Percentiles rank a stretch among this genome's conserved stretches.
phyloP scores from a whole-genome alignment of 495 filamentous ascomycete genomes.

The Trichoderma virens region DNA sequence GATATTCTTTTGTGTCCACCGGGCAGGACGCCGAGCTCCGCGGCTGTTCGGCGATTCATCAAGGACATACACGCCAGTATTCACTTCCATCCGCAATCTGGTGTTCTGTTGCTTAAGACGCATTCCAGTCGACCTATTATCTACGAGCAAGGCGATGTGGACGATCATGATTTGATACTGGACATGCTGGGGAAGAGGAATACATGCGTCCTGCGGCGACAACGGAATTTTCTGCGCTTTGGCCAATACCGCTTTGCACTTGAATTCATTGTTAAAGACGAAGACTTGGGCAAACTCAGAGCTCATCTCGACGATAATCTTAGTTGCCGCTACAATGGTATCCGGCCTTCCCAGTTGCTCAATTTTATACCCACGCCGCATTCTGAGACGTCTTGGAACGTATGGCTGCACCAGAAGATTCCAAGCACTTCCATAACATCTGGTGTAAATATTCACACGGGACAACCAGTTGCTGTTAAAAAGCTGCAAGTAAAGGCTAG shows the following conservation, averaged over 20 bases:
- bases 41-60: background rate
- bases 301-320: background rate
- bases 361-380: background rate
- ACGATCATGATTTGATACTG: background rate
- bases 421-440: background rate
- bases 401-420: background rate
- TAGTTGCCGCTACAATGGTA: background rate
- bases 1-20: background rate
- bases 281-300: background rate
- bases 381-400: background rate
- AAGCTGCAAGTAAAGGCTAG: background rate
- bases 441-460: background rate
- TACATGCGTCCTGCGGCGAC: background rate
- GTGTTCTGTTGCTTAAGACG: background rate
- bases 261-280: background rate
- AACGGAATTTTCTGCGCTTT: background rate
- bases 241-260: background rate
- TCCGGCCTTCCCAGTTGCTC: background rate
- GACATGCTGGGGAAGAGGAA: background rate
- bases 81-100: background rate
- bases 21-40: background rate
- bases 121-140: background rate
- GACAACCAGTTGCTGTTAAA: background rate
- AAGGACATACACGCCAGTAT: conserved; percentile 1
- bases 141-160: background rate